phyloP scores from a whole-genome alignment of 352 stramenopile genomes.

The Lagenidium sp. region DNA sequence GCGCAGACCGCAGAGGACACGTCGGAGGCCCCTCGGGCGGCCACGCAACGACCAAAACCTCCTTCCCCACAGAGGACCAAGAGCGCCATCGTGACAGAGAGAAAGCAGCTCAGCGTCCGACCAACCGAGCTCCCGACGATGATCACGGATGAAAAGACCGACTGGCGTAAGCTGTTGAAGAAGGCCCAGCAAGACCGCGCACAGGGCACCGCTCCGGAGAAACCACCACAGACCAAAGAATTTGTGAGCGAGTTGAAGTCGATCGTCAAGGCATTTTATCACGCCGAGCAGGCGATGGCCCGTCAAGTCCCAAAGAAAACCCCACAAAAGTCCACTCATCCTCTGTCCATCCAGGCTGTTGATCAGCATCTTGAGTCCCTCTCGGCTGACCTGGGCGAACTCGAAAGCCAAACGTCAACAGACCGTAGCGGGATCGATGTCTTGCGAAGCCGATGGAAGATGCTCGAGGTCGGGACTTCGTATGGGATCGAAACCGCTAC shows the following conservation, averaged over 20 bases:
- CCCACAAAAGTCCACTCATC: slow-evolving; percentile 7
- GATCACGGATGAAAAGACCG: slow-evolving; percentile 53
- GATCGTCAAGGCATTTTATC: slow-evolving; percentile 41
- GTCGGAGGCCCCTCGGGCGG: too few species aligned
- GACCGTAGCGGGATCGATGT: too few species aligned
- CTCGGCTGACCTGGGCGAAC: slow-evolving; percentile 25
- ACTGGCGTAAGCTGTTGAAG: slow-evolving; percentile 62
- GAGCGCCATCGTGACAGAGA: too few species aligned
- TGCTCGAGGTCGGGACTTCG: slow-evolving; percentile 38
- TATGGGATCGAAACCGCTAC: slow-evolving; percentile 34
- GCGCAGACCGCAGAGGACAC: too few species aligned
- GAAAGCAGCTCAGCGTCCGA: slow-evolving; percentile 33
- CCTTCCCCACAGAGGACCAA: too few species aligned
- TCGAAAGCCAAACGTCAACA: slow-evolving; percentile 1
- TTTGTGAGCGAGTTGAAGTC: slow-evolving; percentile 46
- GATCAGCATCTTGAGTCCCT: slow-evolving; percentile 46
- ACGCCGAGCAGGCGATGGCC: neutral
- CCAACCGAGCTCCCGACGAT: slow-evolving; percentile 32
- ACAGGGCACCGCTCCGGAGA: neutral
- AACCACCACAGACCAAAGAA: slow-evolving; percentile 12
- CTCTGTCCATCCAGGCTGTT: slow-evolving; percentile 23
- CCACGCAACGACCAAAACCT: too few species aligned
- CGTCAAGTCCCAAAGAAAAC: neutral
- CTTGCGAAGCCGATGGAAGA: slow-evolving; percentile 33
- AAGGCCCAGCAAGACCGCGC: slow-evolving; percentile 2